Evolutionary conservation across 2,329 filamentous ascomycete species (phyloP), one percentile per base, ranked within the genome.

Genomic region (Pleurostoma richardsiae): DNA sequence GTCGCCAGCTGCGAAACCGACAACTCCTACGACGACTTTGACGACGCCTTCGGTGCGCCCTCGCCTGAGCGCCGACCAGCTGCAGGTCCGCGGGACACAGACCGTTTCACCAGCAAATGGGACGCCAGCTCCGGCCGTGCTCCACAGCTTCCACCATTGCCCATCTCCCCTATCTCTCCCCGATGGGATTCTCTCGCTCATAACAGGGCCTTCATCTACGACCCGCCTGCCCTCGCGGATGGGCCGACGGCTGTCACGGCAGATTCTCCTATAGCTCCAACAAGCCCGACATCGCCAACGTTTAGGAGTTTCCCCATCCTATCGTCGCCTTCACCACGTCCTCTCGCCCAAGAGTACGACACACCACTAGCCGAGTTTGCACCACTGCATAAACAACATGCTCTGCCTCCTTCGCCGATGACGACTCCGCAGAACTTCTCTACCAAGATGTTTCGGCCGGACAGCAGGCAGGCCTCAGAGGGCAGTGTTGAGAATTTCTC

Each of bases 401-500:
- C 53, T 42, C 39, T 44, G 36, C 47, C 43, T 19, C 19, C 19
- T 33, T 46, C 46, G 19, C 47, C 56, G 27, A 47, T 53, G 27
- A 52, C 49, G 5, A 40, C 48, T 31, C 46, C 48, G 46, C 7
- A 52, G 29, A 49, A 51, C 41, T 54, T 52, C 30, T 45, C 47
- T 30, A 55, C 54, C 39, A 56, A 51, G 29, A 59, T 59, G 39
- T 64, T 55, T 31, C 51, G 59, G 43, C 49, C 50, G 60, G 70
- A 61, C 57, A 63, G 50, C 33, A 54, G 56, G 28, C 54, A 54
- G 41, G 46, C 52, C 30, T 56, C 49, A 30, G 52, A 56, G 29
- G 50, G 54, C 6, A 54, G 54, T 43, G 41, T 73, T 30, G 44
- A 74, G 55, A 82, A 82, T 61, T 82, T 82, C 59, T 82, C 79